Evolutionary conservation across 2,329 filamentous ascomycete species (phyloP).

Genomic region (Neonectria faginata): DNA sequence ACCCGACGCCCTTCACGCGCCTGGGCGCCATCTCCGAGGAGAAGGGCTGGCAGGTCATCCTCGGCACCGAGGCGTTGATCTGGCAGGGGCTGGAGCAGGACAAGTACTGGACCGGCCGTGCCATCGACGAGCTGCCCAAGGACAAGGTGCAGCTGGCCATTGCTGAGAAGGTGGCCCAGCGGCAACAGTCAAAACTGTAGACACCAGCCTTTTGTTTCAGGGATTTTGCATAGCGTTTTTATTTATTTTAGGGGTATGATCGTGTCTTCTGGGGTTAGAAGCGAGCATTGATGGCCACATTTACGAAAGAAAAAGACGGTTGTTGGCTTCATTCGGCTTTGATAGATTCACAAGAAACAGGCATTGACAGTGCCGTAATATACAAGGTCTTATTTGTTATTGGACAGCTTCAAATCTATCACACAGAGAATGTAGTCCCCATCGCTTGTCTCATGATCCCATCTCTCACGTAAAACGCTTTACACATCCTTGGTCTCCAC

Average conservation of each 20-base stretch:
- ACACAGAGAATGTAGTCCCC: neutral
- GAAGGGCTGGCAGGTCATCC: conserved; percentile 77
- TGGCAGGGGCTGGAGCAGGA: conserved; percentile 81
- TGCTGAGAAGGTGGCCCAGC: conserved; percentile 42
- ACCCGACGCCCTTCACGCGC: conserved; percentile 76
- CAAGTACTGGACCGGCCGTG: conserved; percentile 72
- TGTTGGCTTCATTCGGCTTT: neutral
- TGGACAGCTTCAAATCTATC: neutral
- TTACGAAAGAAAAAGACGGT: neutral
- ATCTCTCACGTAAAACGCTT: neutral
- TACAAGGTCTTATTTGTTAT: neutral
- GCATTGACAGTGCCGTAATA: neutral
- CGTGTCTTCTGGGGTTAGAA: conserved; percentile 2
- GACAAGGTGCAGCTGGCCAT: conserved; percentile 43
- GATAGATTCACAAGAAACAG: neutral
- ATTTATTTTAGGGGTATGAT: neutral
- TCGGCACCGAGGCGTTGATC: conserved; percentile 82
- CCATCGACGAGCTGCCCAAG: conserved; percentile 62
- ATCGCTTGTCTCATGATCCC: neutral
- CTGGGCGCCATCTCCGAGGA: conserved; percentile 71
- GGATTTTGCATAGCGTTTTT: conserved; percentile 18
- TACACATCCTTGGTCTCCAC: conserved; percentile 37
- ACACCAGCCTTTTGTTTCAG: no score
- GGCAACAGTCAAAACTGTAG: conserved; percentile 39
- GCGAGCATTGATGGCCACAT: neutral